phyloP scores from a whole-genome alignment of 352 stramenopile genomes.

The Pythium oligandrum region DNA sequence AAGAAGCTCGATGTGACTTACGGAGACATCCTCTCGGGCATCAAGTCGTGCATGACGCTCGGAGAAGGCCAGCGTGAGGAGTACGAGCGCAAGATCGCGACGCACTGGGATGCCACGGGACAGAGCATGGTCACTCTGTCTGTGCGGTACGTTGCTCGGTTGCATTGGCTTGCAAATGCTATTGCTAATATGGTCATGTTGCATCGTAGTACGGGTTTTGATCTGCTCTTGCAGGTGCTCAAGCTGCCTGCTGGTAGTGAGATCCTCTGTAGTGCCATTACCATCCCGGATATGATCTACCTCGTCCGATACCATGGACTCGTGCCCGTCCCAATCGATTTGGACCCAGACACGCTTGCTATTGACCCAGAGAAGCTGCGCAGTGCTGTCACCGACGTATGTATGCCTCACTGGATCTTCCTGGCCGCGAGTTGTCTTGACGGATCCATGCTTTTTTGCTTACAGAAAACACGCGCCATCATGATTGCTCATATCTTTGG shows the following conservation, averaged over 20 bases:
- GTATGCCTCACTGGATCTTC: not conserved
- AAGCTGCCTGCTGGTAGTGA: constrained; percentile 60
- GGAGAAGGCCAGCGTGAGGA: constrained; percentile 50
- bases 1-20: constrained; percentile 84
- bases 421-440: not conserved
- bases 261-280: constrained; percentile 79
- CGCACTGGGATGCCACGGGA: constrained; percentile 50
- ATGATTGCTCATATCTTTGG: constrained; percentile 84
- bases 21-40: constrained; percentile 48
- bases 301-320: constrained; percentile 67
- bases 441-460: not conserved
- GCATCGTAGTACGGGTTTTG: constrained; percentile 63
- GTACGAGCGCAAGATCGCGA: constrained; percentile 41
- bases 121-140: constrained; percentile 68
- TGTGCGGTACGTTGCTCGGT: constrained; percentile 34
- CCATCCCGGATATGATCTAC: constrained; percentile 85
- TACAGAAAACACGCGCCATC: constrained; percentile 56
- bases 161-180: not conserved
- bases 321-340: constrained; percentile 68
- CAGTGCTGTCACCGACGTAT: constrained; percentile 36
- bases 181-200: not conserved
- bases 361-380: constrained; percentile 48
- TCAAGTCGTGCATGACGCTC: constrained; percentile 53
- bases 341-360: constrained; percentile 57
- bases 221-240: constrained; percentile 73